Conservation (phyloP, 495 filamentous ascomycete species). For the Neurospora intermedia region DNA sequence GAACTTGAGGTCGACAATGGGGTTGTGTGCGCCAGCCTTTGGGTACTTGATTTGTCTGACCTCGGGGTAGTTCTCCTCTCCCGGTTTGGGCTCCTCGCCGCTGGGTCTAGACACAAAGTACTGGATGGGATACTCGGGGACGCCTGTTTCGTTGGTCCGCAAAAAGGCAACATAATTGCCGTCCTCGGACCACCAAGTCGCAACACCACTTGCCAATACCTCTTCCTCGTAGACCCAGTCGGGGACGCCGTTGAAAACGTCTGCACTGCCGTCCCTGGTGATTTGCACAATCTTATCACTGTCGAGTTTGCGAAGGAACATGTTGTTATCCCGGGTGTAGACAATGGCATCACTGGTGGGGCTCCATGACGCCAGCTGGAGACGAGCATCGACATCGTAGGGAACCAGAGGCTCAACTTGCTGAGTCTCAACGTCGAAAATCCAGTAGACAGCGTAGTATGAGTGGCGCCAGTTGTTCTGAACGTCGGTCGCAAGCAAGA, state of each 20-base stretch:
- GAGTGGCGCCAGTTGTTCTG: conserved; percentile 83
- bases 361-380: conserved; percentile 86
- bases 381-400: conserved; percentile 46
- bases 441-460: conserved; percentile 75
- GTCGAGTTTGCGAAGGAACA: conserved; percentile 65
- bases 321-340: conserved; percentile 80
- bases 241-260: conserved; percentile 93
- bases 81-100: conserved; percentile 55
- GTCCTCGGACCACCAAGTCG: conserved; percentile 88
- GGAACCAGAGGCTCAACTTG: conserved; percentile 70
- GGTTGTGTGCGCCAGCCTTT: conserved; percentile 90
- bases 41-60: conserved; percentile 91
- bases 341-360: conserved; percentile 74
- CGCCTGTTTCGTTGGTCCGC: conserved; percentile 81
- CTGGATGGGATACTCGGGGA: conserved; percentile 88
- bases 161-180: conserved; percentile 84
- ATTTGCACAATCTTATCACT: conserved; percentile 51
- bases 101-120: conserved; percentile 87
- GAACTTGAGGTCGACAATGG: conserved; percentile 75
- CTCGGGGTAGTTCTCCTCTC: conserved; percentile 85
- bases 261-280: conserved; percentile 72
- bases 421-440: conserved; percentile 84
- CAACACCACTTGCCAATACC: conserved; percentile 69
- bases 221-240: conserved; percentile 99
- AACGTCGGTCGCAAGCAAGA: conserved; percentile 62